phyloP scores from a whole-genome alignment of 2,329 filamentous ascomycete genomes.

The Amesomyces nigricolor region DNA sequence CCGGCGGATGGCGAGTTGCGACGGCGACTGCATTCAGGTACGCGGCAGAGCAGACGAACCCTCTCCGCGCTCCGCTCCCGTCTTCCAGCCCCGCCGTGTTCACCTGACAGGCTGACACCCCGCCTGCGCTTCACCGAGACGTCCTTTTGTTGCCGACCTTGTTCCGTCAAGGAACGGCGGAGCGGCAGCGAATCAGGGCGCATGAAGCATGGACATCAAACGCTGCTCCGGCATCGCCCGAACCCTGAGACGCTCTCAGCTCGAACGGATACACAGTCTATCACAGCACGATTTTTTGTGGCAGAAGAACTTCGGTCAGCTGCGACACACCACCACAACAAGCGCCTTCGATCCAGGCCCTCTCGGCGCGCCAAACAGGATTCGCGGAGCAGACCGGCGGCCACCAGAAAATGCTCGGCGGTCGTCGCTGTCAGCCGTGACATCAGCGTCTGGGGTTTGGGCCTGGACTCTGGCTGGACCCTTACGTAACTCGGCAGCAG shows the following conservation, averaged over 20 bases:
- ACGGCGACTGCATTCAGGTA: constrained; percentile 1
- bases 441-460: constrained; percentile 3
- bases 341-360: background rate
- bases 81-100: background rate
- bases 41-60: background rate
- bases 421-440: constrained; percentile 5
- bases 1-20: background rate
- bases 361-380: background rate
- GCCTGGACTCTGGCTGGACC: background rate
- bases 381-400: background rate
- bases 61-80: too few relatives aligned
- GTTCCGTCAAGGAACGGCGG: constrained; percentile 22
- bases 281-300: background rate
- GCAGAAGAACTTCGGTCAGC: background rate
- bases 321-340: background rate
- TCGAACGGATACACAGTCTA: background rate
- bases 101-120: background rate
- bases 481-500: constrained; percentile 26
- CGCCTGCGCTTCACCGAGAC: constrained; percentile 5
- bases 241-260: constrained; percentile 1
- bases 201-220: background rate
- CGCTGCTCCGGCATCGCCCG: constrained; percentile 25
- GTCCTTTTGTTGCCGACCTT: constrained; percentile 19
- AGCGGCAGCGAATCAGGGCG: constrained; percentile 5
- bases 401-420: background rate